Conservation (phyloP, 2,329 filamentous ascomycete genomes). For the Pyrenophora graminea region DNA sequence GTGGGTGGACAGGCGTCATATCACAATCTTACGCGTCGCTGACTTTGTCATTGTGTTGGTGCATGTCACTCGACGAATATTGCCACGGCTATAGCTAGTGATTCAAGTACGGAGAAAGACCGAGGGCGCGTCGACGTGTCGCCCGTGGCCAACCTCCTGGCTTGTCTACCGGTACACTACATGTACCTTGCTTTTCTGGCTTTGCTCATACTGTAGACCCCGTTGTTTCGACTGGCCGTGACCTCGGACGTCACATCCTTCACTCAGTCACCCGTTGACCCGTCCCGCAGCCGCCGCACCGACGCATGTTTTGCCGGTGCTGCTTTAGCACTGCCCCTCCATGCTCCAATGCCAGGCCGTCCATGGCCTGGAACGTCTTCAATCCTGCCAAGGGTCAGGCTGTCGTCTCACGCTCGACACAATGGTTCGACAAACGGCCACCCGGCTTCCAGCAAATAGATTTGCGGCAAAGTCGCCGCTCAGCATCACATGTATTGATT, state of each 20-base stretch:
- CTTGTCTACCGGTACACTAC: no score
- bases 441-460: background rate
- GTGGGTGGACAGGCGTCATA: no score
- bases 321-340: constrained; percentile 10
- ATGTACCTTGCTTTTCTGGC: background rate
- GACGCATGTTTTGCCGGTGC: no score
- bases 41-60: no score
- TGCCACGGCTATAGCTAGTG: no score
- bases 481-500: constrained; percentile 4
- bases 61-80: no score
- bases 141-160: background rate
- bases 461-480: constrained; percentile 9
- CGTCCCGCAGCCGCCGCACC: constrained; percentile 8
- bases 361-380: constrained; percentile 3
- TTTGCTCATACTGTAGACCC: no score
- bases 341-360: constrained; percentile 18
- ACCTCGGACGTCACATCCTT: background rate
- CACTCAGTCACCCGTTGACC: constrained; percentile 13
- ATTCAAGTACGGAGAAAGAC: no score
- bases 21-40: no score
- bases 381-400: background rate
- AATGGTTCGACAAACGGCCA: constrained; percentile 1
- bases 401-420: constrained; percentile 2
- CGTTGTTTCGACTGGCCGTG: background rate
- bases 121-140: no score